These are phyloP conservation scores for Sclerotinia nivalis DNA, from an alignment of 2,329 filamentous ascomycete genomes.

Conservation along the genomic window DNA sequence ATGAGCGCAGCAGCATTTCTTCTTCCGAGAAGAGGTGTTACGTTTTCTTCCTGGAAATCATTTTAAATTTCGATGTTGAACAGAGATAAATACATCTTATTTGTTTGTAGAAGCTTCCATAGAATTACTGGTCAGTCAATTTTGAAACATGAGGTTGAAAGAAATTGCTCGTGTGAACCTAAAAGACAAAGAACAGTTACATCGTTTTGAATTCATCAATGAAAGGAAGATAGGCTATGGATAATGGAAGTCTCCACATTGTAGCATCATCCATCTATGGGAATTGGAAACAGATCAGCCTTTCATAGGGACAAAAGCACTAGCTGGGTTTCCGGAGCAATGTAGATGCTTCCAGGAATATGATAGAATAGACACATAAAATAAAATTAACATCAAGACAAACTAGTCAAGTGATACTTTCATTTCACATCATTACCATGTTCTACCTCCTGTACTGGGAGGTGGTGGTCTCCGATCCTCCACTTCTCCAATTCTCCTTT, in stretches of 20 bases:
- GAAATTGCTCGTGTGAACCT: neutral
- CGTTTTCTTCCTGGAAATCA: neutral
- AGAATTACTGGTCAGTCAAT: neutral
- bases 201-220: neutral
- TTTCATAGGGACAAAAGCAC: neutral
- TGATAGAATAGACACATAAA: neutral
- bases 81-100: neutral
- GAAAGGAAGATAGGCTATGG: neutral
- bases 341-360: neutral
- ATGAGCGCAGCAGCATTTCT: neutral
- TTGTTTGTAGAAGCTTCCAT: neutral
- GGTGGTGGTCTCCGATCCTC: slow-evolving; percentile 14
- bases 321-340: neutral
- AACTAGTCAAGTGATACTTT: neutral
- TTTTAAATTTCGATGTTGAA: neutral
- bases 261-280: neutral
- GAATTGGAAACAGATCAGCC: neutral
- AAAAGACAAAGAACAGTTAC: neutral
- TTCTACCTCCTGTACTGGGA: slow-evolving; percentile 4
- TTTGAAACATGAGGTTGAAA: neutral
- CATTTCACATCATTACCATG: neutral
- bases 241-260: neutral
- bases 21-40: neutral
- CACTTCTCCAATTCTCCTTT: slow-evolving; percentile 15
- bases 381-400: neutral